These are phyloP conservation scores for Dothiorella sarmentorum DNA, from an alignment of 2,329 filamentous ascomycete genomes.

Conservation along the genomic window DNA sequence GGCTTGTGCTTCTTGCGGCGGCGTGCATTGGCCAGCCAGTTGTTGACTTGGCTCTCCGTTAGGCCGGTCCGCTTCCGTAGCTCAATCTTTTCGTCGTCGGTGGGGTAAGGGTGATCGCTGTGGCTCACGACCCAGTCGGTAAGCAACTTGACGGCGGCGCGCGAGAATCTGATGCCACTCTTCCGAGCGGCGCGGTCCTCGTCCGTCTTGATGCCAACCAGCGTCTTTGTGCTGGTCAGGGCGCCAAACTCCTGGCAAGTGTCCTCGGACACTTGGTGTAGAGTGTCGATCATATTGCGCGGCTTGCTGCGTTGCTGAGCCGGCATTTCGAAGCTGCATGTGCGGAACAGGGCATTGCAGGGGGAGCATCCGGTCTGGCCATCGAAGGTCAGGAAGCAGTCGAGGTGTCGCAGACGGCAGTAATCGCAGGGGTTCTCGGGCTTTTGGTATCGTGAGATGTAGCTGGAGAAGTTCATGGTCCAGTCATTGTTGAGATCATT, in stretches of 20 bases:
- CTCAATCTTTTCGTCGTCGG: slow-evolving; percentile 78
- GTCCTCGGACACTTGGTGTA: slow-evolving; percentile 47
- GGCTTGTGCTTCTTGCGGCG: slow-evolving; percentile 74
- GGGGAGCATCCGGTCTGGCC: slow-evolving; percentile 44
- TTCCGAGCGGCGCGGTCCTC: slow-evolving; percentile 48
- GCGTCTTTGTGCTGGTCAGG: slow-evolving; percentile 31
- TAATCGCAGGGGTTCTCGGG: slow-evolving; percentile 47
- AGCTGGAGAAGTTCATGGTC: slow-evolving; percentile 44
- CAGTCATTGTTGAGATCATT: slow-evolving; percentile 28
- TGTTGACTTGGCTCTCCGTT: slow-evolving; percentile 78
- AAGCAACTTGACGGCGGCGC: slow-evolving; percentile 73
- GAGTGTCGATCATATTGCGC: slow-evolving; percentile 43
- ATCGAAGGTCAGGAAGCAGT: slow-evolving; percentile 45
- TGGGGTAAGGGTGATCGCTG: slow-evolving; percentile 80
- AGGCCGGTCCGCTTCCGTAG: slow-evolving; percentile 76
- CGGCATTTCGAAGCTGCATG: slow-evolving; percentile 46
- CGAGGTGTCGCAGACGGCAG: slow-evolving; percentile 44
- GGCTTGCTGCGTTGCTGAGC: slow-evolving; percentile 28
- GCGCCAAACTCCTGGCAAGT: slow-evolving; percentile 29
- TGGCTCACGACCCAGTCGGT: slow-evolving; percentile 84
- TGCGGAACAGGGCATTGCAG: slow-evolving; percentile 47
- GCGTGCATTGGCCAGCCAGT: slow-evolving; percentile 89
- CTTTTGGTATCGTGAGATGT: slow-evolving; percentile 47
- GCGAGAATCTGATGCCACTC: slow-evolving; percentile 71
- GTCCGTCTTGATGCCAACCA: slow-evolving; percentile 35